Base-by-base conservation (phyloP, 164 flowering plant species). In the Vitis amurensis region DNA sequence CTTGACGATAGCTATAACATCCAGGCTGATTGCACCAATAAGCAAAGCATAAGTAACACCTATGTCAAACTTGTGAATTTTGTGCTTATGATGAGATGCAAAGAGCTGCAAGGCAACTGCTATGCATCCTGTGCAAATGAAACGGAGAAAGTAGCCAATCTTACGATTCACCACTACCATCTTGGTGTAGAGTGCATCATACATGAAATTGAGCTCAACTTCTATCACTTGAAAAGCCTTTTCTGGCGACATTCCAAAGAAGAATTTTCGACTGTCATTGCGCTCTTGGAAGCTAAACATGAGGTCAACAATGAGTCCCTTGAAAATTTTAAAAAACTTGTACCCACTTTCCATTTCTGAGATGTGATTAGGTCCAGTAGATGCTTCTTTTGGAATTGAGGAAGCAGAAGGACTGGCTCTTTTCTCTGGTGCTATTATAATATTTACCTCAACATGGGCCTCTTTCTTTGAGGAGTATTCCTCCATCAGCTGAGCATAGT, bases 131-230 rank as follows among this genome's bases (percentile, higher is more conserved):
- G 44, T 31, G 44, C 44, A 31, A 31, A 77, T 2, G 10, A 58
- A 30, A 10, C 90, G 74, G 16, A 69, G 60, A 8, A 74, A 4
- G 66, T 61, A 70, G 1, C 88, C 87, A 0, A 0, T 0, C 16
- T 0, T 8, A 5, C 55, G 23, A 29, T 74, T 79, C 9, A 83
- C 70, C 11, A 80, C 76, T 1, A 31, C 68, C 0, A 67, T 77
- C 69, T 87, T 87, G 17, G 90, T 87, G 64, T 57, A 87, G 51
- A 87, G 76, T 55, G 72, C 79, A 19, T 81, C 87, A 67, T 84
- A 86, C 1, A 87, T 61, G 71, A 83, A 80, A 47, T 79, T 82
- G 57, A 87, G 84, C 58, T 87, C 88, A 11, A 76, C 75, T 68
- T 76, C 84, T 1, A 85, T 17, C 17, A 17, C 17, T 17, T 0